These are phyloP conservation scores for Fusarium sp. DNA, from an alignment of 2,329 filamentous ascomycete genomes.

Conservation along the genomic window DNA sequence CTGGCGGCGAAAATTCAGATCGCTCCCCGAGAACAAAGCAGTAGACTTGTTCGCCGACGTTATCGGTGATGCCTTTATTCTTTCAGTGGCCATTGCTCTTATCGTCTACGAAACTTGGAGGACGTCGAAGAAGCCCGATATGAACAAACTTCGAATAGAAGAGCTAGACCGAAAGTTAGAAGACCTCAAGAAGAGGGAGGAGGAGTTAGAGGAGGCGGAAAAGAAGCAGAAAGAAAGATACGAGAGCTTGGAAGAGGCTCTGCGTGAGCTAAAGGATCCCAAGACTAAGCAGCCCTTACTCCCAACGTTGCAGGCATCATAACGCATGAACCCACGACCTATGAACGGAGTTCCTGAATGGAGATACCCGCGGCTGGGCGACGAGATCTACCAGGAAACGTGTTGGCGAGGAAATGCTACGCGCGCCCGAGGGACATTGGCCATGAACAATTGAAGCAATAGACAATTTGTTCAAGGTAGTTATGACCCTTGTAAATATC, in stretches of 20 bases:
- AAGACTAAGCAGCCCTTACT: conserved; percentile 67
- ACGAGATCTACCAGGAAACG: not conserved
- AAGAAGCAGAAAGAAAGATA: conserved; percentile 61
- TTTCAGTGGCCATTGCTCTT: conserved; percentile 66
- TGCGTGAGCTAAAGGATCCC: conserved; percentile 63
- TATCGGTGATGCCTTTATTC: conserved; percentile 71
- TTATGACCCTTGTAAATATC: conserved; percentile 1
- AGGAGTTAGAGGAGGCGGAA: conserved; percentile 60
- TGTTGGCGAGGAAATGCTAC: conserved; percentile 3
- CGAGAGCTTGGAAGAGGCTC: conserved; percentile 63
- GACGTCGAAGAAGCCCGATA: conserved; percentile 69
- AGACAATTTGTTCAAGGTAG: not conserved
- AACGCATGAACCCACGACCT: not conserved
- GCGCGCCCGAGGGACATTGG: not conserved
- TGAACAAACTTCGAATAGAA: conserved; percentile 64
- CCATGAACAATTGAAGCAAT: not conserved
- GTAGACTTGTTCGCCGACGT: conserved; percentile 76
- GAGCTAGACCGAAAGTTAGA: conserved; percentile 62
- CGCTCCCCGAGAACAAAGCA: conserved; percentile 72
- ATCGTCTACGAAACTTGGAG: conserved; percentile 72
- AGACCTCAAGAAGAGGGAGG: conserved; percentile 61
- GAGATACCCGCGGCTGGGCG: not conserved
- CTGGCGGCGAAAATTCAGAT: conserved; percentile 71
- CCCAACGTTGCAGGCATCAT: conserved; percentile 49
- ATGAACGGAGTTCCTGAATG: not conserved